A percentile compares a stretch with the other conserved stretches of the same genome.
Evolutionary conservation across 2,329 filamentous ascomycete genomes (phyloP).

Genomic region (Ambrosiella xylebori): DNA sequence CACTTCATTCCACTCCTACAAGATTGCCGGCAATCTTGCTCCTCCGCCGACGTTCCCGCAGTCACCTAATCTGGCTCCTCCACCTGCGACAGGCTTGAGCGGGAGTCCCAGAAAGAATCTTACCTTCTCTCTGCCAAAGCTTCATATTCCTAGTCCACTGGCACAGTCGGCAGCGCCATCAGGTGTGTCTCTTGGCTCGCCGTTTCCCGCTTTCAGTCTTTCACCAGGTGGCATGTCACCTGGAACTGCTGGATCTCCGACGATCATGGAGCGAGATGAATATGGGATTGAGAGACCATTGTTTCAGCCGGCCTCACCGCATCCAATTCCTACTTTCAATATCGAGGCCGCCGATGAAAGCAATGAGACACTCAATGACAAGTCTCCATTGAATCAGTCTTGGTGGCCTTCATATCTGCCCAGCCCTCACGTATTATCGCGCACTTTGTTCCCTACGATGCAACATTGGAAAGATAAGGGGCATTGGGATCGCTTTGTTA

Average conservation of each 20-base stretch:
- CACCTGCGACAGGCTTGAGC: conserved; percentile 14
- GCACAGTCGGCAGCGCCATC: conserved; percentile 22
- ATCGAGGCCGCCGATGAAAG: background rate
- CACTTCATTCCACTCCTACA: conserved; percentile 13
- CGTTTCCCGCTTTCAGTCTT: conserved; percentile 29
- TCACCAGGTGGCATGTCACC: conserved; percentile 6
- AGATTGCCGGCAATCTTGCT: conserved; percentile 25
- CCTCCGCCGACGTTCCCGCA: conserved; percentile 20
- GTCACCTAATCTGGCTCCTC: conserved; percentile 23
- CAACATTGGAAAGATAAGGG: conserved; percentile 66
- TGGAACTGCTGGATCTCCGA: background rate
- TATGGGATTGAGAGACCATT: background rate
- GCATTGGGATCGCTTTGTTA: conserved; percentile 70
- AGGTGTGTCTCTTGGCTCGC: conserved; percentile 17
- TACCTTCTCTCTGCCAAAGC: conserved; percentile 7
- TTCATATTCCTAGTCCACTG: conserved; percentile 35
- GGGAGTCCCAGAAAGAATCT: conserved; percentile 7
- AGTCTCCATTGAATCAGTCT: conserved; percentile 15
- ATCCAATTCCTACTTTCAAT: conserved; percentile 5
- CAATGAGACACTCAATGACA: background rate
- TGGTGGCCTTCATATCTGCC: conserved; percentile 75
- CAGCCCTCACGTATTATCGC: conserved; percentile 49
- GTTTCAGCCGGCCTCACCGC: background rate
- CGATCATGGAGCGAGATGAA: conserved; percentile 5
- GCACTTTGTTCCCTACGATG: conserved; percentile 74